Base-by-base conservation (phyloP, 805 yeast species). In the Priceomyces melissophilus region DNA sequence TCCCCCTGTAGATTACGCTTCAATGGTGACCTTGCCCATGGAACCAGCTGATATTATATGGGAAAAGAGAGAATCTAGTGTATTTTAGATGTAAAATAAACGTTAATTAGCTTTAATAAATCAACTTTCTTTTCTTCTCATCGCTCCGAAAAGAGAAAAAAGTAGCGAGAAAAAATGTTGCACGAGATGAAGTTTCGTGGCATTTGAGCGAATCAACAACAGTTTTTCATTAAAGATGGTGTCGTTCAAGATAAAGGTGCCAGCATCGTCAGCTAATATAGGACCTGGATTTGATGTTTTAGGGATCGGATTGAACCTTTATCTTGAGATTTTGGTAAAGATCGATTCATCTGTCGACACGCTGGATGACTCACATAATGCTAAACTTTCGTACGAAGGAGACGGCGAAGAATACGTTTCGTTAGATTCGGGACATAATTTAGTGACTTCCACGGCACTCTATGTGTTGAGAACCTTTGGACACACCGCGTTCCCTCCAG, bases 241-340 rank as follows among this genome's bases (percentile, higher is more conserved):
- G 32, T 68, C 73, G 40, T 84, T 84, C 62, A 62, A 60, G 33
- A 76, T 87, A 51, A 79, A 78, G 40, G 93, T 91, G 12, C 99
- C 99, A 3, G 96, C 98, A 5, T 90, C 98, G 4, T 86, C 96
- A 37, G 99, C 99, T 55, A 93, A 93, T 56, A 91, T 93, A 39
- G 99, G 99, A 7, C 99, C 99, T 8, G 99, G 99, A 1, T 93
- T 91, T 58, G 99, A 93, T 63, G 99, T 93, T 5, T 69, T 93
- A 38, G 99, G 99, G 16, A 83, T 93, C 31, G 96, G 96, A 35
- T 73, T 93, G 49, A 76, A 84, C 46, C 67, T 89, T 37, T 88
- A 69, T 56, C 70, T 93, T 42, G 84, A 82, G 39, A 71, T 93
- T 42, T 69, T 73, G 3, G 96, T 89, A 25, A 63, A 69, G 8